A percentile compares a stretch with the other conserved stretches of the same genome.
These are phyloP conservation scores for Ophiognomonia clavigignenti-juglandacearum DNA, from an alignment of 2,329 filamentous ascomycete species.

Conservation along the genomic window DNA sequence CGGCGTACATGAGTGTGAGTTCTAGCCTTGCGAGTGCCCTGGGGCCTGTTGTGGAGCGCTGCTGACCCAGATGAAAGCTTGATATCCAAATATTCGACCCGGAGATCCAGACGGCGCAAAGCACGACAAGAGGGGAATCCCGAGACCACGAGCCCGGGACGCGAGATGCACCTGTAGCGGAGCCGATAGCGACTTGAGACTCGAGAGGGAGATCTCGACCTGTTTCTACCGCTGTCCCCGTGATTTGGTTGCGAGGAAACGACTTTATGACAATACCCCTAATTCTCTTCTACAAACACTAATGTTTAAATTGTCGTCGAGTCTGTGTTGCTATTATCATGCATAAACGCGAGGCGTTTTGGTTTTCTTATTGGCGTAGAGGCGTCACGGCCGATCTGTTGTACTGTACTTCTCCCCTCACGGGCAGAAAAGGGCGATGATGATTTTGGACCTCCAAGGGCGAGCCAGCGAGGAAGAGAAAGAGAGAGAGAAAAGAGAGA, in stretches of 20 bases:
- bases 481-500: too few species aligned
- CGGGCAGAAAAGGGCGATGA: too few species aligned
- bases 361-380: neutral
- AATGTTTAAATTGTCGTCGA: neutral
- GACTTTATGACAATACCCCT: constrained; percentile 17
- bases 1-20: constrained; percentile 79
- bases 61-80: constrained; percentile 46
- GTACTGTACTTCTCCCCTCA: neutral
- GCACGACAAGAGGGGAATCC: constrained; percentile 25
- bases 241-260: constrained; percentile 11
- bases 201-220: too few species aligned
- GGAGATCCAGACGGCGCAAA: constrained; percentile 55
- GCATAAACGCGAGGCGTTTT: constrained; percentile 16
- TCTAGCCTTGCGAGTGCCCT: constrained; percentile 8
- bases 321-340: constrained; percentile 3
- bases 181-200: constrained; percentile 4
- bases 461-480: too few species aligned
- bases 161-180: constrained; percentile 7
- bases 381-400: neutral
- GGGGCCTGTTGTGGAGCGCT: neutral
- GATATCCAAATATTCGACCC: constrained; percentile 80
- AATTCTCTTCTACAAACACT: neutral
- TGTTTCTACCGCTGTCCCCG: neutral
- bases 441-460: too few species aligned
- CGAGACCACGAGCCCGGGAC: constrained; percentile 8